Conservation (phyloP, 2,329 filamentous ascomycete species). For the Phoma herbarum region DNA sequence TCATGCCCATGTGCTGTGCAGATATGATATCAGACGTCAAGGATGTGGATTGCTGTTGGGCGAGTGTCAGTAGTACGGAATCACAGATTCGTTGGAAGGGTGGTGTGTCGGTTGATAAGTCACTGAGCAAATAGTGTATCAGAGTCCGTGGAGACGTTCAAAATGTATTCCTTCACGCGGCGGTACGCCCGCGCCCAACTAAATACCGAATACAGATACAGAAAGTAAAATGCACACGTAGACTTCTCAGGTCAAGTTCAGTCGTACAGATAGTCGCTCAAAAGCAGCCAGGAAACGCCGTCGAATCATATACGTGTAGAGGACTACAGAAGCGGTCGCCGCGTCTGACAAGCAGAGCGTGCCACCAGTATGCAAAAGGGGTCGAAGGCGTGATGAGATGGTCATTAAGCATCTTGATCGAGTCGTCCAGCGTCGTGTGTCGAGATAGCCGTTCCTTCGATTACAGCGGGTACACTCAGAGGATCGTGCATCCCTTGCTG, state of each 20-base stretch:
- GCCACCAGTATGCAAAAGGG: conserved; percentile 21
- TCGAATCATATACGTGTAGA: conserved; percentile 35
- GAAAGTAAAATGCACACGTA: conserved; percentile 38
- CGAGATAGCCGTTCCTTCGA: conserved; percentile 37
- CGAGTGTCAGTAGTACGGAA: neutral
- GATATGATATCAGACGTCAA: conserved; percentile 13
- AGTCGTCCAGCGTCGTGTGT: conserved; percentile 53
- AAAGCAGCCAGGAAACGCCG: conserved; percentile 36
- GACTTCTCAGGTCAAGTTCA: conserved; percentile 27
- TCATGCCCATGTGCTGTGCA: neutral
- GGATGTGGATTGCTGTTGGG: neutral
- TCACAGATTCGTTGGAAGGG: neutral
- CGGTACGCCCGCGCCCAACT: conserved; percentile 24
- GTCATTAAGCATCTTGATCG: conserved; percentile 53
- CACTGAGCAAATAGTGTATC: neutral
- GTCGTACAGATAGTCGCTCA: conserved; percentile 30
- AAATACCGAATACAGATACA: conserved; percentile 50
- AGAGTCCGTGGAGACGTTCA: conserved; percentile 21
- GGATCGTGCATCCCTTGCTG: conserved; percentile 51
- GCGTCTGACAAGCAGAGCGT: conserved; percentile 6
- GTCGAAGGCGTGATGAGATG: conserved; percentile 42
- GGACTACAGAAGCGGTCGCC: conserved; percentile 21
- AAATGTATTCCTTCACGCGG: conserved; percentile 30
- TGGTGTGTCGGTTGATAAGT: neutral
- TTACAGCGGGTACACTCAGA: conserved; percentile 39